Evolutionary conservation across 2,329 filamentous ascomycete genomes (phyloP).

Genomic region (Penicillium sp.): DNA sequence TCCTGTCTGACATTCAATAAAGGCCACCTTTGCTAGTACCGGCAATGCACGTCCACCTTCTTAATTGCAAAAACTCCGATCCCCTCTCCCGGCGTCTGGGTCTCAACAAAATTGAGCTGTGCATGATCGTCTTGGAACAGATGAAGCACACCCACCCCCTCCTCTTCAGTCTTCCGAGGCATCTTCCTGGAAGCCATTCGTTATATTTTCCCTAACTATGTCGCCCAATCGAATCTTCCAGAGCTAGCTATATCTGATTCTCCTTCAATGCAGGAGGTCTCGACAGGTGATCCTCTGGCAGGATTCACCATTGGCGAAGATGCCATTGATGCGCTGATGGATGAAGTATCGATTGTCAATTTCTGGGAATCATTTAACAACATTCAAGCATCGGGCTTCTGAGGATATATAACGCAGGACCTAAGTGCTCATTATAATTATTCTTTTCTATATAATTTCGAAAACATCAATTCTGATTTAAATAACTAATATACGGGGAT

Average conservation of each 20-base stretch:
- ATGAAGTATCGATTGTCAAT: slow-evolving; percentile 26
- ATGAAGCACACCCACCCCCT: slow-evolving; percentile 32
- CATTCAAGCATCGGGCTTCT: background rate
- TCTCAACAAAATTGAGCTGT: slow-evolving; percentile 33
- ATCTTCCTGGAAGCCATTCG: slow-evolving; percentile 29
- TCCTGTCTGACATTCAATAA: background rate
- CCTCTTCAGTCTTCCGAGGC: slow-evolving; percentile 29
- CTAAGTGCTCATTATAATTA: no score
- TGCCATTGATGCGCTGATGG: slow-evolving; percentile 22
- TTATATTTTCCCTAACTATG: slow-evolving; percentile 21
- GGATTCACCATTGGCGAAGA: slow-evolving; percentile 1
- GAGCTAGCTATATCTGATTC: background rate
- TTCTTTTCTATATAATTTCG: no score
- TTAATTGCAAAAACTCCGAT: slow-evolving; percentile 27
- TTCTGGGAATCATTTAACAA: slow-evolving; percentile 21
- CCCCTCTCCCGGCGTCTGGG: slow-evolving; percentile 27
- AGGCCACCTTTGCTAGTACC: slow-evolving; percentile 32
- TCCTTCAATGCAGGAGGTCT: background rate
- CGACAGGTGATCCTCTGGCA: background rate
- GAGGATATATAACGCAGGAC: no score
- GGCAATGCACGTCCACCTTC: slow-evolving; percentile 35
- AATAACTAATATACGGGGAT: no score
- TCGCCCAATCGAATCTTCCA: background rate
- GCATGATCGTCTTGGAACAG: slow-evolving; percentile 35
- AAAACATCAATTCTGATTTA: no score